Evolutionary conservation across 345 rosid species (phyloP), one percentile per base, ranked within the genome.

Genomic region (Salix purpurea): DNA sequence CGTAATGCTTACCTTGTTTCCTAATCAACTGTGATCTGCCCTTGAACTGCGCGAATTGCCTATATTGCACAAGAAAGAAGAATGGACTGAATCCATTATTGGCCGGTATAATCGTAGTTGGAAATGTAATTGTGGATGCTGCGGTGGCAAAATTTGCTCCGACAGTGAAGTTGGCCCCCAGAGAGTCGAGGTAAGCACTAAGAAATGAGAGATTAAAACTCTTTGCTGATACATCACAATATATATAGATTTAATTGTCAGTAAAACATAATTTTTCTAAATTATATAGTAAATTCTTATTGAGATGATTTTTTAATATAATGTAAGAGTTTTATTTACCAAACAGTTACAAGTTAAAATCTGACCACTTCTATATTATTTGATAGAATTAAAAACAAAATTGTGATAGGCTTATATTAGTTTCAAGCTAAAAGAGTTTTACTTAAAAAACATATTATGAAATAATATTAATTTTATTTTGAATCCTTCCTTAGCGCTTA

Each of bases 41-140:
- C 68, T 82, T 91, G 67, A 91, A 83, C 50, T 83, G 90, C 62
- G 14, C 19, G 64, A 88, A 87, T 7, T 90, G 94, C 15, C 77
- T 46, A 56, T 72, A 76, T 64, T 88, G 92, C 42, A 87, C 72
- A 16, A 84, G 78, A 66, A 90, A 78, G 74, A 75, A 78, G 61
- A 83, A 83, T 13, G 91, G 87, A 66, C 91, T 90, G 34, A 81
- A 72, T 36, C 69, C 36, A 21, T 81, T 82, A 26, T 24, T 14
- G 12, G 28, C 61, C 5, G 87, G 86, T 42, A 80, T 48, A 26
- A 82, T 72, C 0, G 19, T 50, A 2, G 39, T 16, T 13, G 84
- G 84, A 6, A 72, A 30, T 34, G 64, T 64, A 9, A 83, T 81
- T 50, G 86, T 83, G 34, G 82, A 48, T 21, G 75, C 23, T 50